A percentile compares a stretch with the other conserved stretches of the same genome.
These are phyloP conservation scores for Talaromyces sp. DNA, from an alignment of 2,329 filamentous ascomycete species.

Conservation along the genomic window DNA sequence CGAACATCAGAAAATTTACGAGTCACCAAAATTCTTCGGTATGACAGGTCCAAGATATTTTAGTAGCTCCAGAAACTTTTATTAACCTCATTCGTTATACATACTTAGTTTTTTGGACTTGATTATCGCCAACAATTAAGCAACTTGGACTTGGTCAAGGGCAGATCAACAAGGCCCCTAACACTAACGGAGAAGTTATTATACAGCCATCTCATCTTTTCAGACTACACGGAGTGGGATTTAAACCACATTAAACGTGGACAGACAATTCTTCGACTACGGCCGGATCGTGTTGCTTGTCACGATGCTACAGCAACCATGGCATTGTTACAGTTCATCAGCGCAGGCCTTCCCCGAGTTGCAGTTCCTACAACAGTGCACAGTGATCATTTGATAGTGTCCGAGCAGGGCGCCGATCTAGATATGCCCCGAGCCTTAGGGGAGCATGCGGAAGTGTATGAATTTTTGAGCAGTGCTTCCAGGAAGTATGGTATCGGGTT, in stretches of 20 bases:
- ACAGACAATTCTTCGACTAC: constrained; percentile 89
- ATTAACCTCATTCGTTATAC: too few species aligned
- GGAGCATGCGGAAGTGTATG: constrained; percentile 99
- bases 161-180: constrained; percentile 84
- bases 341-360: constrained; percentile 89
- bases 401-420: constrained; percentile 85
- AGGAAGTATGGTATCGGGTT: constrained; percentile 99
- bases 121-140: neutral
- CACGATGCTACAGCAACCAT: constrained; percentile 99
- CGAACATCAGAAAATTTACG: neutral
- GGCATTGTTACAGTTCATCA: constrained; percentile 99
- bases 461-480: constrained; percentile 88
- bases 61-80: too few species aligned
- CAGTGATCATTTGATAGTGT: constrained; percentile 99
- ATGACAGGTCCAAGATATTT: neutral
- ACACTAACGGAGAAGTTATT: constrained; percentile 97
- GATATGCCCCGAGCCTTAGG: constrained; percentile 83
- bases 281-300: constrained; percentile 95
- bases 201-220: constrained; percentile 97
- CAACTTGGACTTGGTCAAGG: constrained; percentile 84
- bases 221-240: constrained; percentile 76
- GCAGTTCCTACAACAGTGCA: constrained; percentile 94
- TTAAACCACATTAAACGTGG: constrained; percentile 69
- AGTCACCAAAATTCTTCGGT: neutral
- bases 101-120: neutral